Base-by-base conservation (phyloP, 345 rosid genomes). In the Barbarea vulgaris region DNA sequence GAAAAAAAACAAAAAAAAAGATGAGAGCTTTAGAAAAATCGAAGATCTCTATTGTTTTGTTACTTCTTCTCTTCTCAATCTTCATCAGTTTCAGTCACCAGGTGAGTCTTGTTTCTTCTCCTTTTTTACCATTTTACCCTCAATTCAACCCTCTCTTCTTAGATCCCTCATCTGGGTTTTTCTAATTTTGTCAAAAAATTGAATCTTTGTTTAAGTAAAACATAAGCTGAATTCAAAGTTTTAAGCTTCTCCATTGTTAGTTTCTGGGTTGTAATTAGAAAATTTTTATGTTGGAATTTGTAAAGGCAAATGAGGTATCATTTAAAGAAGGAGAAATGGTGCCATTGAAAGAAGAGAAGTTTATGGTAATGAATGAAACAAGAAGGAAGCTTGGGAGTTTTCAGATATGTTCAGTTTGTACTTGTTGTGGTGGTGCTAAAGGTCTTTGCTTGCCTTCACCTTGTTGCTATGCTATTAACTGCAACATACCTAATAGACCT, bases 401-500 rank as follows among this genome's bases (percentile, higher is more conserved):
- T 79, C 96, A 82, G 83, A 88, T 91, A 79, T 94, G 98, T 79
- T 95, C 94, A 47, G 81, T 87, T 25, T 94, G 98, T 76, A 94
- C 98, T 67, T 94, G 98, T 83, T 94, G 98, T 70, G 97, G 96
- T 28, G 97, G 96, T 69, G 80, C 94, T 51, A 88, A 78, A 74
- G 89, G 97, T 8, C 55, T 86, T 61, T 94, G 98, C 69, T 75
- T 94, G 79, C 89, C 93, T 15, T 87, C 96, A 17, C 97, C 98
- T 34, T 94, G 98, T 80, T 94, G 98, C 83, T 94, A 81, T 79
- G 97, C 97, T 21, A 91, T 94, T 85, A 91, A 90, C 62, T 94
- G 98, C 93, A 94, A 91, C 83, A 94, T 94, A 39, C 98, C 98
- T 14, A 91, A 94, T 70, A 85, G 91, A 77, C 98, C 98, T 51